Evolutionary conservation across 352 stramenopile genomes (phyloP), one percentile per base, ranked within the genome.

Genomic region (Pythium grandisporangium): DNA sequence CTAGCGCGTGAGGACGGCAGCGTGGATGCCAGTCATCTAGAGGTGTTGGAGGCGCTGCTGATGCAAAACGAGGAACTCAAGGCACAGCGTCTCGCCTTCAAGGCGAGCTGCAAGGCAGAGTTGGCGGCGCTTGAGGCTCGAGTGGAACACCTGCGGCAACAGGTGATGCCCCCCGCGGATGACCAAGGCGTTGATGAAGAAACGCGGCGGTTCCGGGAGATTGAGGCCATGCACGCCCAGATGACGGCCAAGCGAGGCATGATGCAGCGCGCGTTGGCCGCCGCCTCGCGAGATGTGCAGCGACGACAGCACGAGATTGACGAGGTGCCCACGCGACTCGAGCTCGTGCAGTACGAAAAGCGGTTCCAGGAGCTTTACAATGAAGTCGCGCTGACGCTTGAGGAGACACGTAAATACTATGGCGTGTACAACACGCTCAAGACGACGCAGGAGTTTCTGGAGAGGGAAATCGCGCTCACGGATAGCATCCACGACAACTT

Each of bases 341-440:
- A 96, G 55, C 50, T 96, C 3, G 57, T 96, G 32, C 86, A 96
- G 61, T 96, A 95, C 48, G 83, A 95, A 43, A 88, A 84, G 46
- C 70, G 86, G 1, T 95, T 95, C 23, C 27, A 80, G 2, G 86
- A 96, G 48, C 61, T 96, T 2, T 95, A 91, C 30, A 74, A 95
- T 21, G 67, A 95, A 55, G 77, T 94, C 2, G 72, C 77, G 6
- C 53, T 89, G 42, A 95, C 87, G 19, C 57, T 95, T 13, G 86
- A 96, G 14, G 86, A 96, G 55, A 95, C 80, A 7, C 65, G 82
- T 13, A 92, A 92, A 52, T 93, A 96, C 48, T 94, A 83, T 35
- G 76, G 60, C 41, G 69, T 84, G 6, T 95, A 95, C 51, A 96
- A 96, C 49, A 87, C 76, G 13, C 54, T 93, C 5, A 81, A 94